Evolutionary conservation across 805 yeast species (phyloP).

Genomic region (Metschnikowia picachoensis): DNA sequence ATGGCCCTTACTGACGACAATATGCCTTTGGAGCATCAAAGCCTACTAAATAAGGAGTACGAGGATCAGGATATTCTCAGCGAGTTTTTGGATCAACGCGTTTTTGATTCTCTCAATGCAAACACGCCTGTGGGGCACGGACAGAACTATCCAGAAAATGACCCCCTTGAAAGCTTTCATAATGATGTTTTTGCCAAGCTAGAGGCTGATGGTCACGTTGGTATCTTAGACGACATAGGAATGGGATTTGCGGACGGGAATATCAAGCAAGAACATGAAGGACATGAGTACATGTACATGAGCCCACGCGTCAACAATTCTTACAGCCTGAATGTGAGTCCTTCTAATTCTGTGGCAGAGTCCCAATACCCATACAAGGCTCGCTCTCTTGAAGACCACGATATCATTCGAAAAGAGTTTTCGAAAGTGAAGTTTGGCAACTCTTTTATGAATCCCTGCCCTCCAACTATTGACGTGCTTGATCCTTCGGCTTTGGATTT

Average conservation of each 20-base stretch:
- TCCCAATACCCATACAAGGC: slow-evolving; percentile 13
- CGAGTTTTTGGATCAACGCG: slow-evolving; percentile 53
- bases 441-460: slow-evolving; percentile 35
- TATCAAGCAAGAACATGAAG: neutral
- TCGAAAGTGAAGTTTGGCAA: slow-evolving; percentile 54
- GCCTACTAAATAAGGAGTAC: slow-evolving; percentile 19
- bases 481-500: slow-evolving; percentile 36
- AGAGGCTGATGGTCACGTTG: slow-evolving; percentile 1
- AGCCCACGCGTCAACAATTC: slow-evolving; percentile 17
- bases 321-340: slow-evolving; percentile 20
- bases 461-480: slow-evolving; percentile 27
- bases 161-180: slow-evolving; percentile 5
- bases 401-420: slow-evolving; percentile 45
- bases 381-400: slow-evolving; percentile 29
- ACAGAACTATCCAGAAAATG: neutral
- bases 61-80: slow-evolving; percentile 50
- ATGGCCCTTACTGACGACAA: slow-evolving; percentile 25
- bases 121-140: slow-evolving; percentile 17
- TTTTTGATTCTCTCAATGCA: slow-evolving; percentile 36
- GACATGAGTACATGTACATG: slow-evolving; percentile 21
- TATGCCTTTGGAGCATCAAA: slow-evolving; percentile 21
- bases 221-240: slow-evolving; percentile 5
- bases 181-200: slow-evolving; percentile 7
- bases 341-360: slow-evolving; percentile 10
- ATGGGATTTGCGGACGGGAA: neutral